Conservation (phyloP, 2,329 filamentous ascomycete species). For the Claviceps maximensis region DNA sequence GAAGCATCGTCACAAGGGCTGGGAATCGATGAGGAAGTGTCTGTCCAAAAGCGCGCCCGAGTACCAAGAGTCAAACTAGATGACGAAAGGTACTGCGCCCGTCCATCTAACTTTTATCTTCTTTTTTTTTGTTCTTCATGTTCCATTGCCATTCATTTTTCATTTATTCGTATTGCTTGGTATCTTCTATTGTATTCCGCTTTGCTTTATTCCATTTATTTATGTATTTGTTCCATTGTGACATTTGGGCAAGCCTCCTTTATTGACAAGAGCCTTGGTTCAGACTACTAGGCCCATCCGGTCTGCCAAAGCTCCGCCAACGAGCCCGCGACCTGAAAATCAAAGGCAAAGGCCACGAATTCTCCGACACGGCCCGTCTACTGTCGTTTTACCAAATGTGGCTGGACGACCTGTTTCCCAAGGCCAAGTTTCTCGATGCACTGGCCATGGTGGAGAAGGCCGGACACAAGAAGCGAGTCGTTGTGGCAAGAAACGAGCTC, state of each 20-base stretch:
- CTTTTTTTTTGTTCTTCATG: neutral
- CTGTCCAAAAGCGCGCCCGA: constrained; percentile 61
- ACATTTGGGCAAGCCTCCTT: neutral
- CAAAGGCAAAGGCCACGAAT: constrained; percentile 94
- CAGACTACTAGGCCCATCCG: constrained; percentile 68
- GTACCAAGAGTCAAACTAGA: constrained; percentile 74
- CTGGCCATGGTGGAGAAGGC: constrained; percentile 84
- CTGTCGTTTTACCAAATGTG: constrained; percentile 89
- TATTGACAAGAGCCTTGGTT: neutral
- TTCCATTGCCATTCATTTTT: too few species aligned
- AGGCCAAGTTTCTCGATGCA: constrained; percentile 85
- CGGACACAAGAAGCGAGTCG: constrained; percentile 70
- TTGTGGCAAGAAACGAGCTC: constrained; percentile 65
- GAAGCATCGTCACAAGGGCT: constrained; percentile 37
- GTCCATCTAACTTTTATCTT: neutral
- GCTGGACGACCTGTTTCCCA: constrained; percentile 92
- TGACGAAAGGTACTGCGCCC: constrained; percentile 46
- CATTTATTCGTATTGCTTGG: too few species aligned
- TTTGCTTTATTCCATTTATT: neutral
- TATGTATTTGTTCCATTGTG: neutral
- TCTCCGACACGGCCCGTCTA: constrained; percentile 68
- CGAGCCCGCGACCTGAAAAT: constrained; percentile 61
- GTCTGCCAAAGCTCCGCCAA: constrained; percentile 68
- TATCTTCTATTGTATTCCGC: neutral
- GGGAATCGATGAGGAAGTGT: constrained; percentile 78